Evolutionary conservation across 2,329 filamentous ascomycete genomes (phyloP).

Genomic region (Didymosphaeria variabile): DNA sequence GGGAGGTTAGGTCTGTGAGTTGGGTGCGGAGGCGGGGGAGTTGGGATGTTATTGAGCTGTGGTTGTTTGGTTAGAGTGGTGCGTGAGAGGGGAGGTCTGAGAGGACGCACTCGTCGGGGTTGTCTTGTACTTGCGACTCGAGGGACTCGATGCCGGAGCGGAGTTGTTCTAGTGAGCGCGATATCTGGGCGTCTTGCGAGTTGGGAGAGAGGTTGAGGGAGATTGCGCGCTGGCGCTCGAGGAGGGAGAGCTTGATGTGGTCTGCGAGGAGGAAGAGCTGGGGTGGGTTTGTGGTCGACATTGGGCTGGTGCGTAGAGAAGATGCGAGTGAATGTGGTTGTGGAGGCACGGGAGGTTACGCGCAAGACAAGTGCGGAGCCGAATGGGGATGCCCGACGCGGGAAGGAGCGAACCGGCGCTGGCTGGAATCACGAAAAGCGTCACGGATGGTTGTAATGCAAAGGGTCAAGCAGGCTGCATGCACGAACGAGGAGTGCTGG

Average conservation of each 20-base stretch:
- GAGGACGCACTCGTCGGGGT: slow-evolving; percentile 60
- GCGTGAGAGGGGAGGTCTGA: not conserved
- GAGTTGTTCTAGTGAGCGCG: slow-evolving; percentile 86
- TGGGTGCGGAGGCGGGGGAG: slow-evolving; percentile 76
- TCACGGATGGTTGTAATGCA: not conserved
- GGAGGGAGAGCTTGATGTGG: slow-evolving; percentile 93
- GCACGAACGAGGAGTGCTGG: not conserved
- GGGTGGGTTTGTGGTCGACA: slow-evolving; percentile 62
- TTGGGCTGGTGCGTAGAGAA: slow-evolving; percentile 26
- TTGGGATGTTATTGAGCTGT: slow-evolving; percentile 59
- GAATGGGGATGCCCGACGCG: slow-evolving; percentile 3
- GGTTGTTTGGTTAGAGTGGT: slow-evolving; percentile 7
- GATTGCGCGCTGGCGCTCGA: slow-evolving; percentile 88
- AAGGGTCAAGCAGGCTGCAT: not conserved
- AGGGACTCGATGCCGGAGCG: slow-evolving; percentile 79
- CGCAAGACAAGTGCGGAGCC: not conserved
- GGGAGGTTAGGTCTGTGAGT: slow-evolving; percentile 76
- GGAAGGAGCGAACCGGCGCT: not conserved
- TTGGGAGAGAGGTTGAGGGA: slow-evolving; percentile 80
- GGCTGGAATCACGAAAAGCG: not conserved
- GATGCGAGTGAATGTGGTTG: slow-evolving; percentile 4
- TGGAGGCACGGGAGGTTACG: not conserved
- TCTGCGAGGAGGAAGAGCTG: slow-evolving; percentile 94
- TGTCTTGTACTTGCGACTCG: slow-evolving; percentile 69
- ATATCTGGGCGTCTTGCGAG: slow-evolving; percentile 87